Percentiles rank a stretch among this genome's conserved stretches.
Evolutionary conservation across 306 rosid genomes (phyloP).

Genomic region (Cicer arietinum): DNA sequence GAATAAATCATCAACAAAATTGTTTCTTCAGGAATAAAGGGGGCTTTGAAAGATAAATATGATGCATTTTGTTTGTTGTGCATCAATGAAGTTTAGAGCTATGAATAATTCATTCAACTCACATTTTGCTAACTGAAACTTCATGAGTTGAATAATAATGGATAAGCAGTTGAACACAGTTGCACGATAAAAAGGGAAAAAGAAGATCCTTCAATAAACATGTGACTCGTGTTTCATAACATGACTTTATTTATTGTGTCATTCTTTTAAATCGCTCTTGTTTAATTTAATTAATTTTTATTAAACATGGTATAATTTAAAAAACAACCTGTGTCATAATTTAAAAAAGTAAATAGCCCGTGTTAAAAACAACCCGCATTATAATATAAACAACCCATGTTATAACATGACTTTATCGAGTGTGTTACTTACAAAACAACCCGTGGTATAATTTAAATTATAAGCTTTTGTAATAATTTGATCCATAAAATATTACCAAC

Average conservation of each 20-base stretch:
- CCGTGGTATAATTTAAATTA: too few species aligned
- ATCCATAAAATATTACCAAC: background rate
- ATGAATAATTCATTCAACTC: too few species aligned
- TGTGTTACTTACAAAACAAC: too few species aligned
- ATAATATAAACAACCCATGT: too few species aligned
- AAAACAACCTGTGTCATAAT: too few species aligned
- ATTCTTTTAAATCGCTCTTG: background rate
- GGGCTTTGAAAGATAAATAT: background rate
- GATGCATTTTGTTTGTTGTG: background rate
- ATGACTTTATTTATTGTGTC: background rate
- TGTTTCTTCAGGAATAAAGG: background rate
- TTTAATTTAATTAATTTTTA: too few species aligned
- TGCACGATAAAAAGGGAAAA: background rate
- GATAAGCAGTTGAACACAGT: background rate
- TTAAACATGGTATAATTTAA: background rate
- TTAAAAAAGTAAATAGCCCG: too few species aligned
- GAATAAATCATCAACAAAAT: background rate
- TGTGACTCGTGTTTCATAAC: background rate
- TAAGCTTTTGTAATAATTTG: background rate
- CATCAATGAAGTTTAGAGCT: background rate
- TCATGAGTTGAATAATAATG: background rate
- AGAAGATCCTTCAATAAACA: background rate
- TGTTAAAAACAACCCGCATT: too few species aligned
- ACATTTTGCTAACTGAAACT: background rate
- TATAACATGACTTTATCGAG: too few species aligned